Conservation (phyloP, 176 grass and related monocot species). For the Oryza glumipatula region DNA sequence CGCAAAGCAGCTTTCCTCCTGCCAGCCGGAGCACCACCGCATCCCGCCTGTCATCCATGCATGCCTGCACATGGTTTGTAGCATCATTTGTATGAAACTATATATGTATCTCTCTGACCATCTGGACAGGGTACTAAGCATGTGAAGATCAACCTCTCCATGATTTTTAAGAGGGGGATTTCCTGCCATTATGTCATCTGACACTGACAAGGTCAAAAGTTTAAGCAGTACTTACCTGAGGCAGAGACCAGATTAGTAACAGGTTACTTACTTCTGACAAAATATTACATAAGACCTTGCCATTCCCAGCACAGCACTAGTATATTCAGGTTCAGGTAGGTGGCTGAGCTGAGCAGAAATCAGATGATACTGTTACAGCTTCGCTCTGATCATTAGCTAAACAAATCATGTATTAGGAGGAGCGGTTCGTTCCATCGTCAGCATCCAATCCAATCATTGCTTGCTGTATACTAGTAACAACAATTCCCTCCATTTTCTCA, state of each 20-base stretch:
- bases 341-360: neutral
- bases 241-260: neutral
- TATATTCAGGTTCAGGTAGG: neutral
- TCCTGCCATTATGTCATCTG: neutral
- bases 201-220: neutral
- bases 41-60: neutral
- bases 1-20: neutral
- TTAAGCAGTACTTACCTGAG: neutral
- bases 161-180: neutral
- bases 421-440: neutral
- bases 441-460: slow-evolving; percentile 43
- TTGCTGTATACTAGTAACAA: slow-evolving; percentile 4
- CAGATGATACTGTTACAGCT: neutral
- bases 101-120: neutral
- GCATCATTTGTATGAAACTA: neutral
- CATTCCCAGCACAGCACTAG: neutral
- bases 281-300: slow-evolving; percentile 12
- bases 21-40: neutral
- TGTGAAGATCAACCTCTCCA: neutral
- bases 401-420: slow-evolving; percentile 18
- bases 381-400: neutral
- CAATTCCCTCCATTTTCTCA: slow-evolving; percentile 20
- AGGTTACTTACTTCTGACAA: neutral
- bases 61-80: slow-evolving; percentile 29
- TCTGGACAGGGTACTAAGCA: slow-evolving; percentile 26